These are phyloP conservation scores for Vitis riparia DNA, from an alignment of 164 flowering plant genomes.

Conservation along the genomic window DNA sequence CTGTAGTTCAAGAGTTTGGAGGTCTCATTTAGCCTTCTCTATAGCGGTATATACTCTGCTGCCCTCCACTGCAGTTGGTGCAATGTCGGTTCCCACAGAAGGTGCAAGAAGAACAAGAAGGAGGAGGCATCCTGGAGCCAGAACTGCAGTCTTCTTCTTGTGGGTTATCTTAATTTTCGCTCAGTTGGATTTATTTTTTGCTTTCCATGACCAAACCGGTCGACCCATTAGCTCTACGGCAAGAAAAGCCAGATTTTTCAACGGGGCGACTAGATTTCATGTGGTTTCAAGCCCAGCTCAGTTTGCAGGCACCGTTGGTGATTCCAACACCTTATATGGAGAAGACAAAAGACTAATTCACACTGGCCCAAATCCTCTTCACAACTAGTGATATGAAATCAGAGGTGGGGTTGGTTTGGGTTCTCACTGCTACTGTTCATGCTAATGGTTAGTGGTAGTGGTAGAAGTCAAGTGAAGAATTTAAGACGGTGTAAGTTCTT, in stretches of 20 bases:
- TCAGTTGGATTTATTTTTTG: conserved; percentile 9
- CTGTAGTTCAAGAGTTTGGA: no score
- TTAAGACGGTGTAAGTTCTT: conserved; percentile 3
- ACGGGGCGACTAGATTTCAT: conserved; percentile 14
- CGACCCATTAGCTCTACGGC: conserved; percentile 10
- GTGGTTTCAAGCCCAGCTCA: conserved; percentile 20
- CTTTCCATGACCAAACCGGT: not conserved
- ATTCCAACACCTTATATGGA: conserved; percentile 23
- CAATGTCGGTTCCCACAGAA: conserved; percentile 15
- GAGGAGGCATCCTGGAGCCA: conserved; percentile 8
- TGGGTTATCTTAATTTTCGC: conserved; percentile 37
- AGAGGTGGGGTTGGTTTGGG: not conserved
- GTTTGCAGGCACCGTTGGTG: conserved; percentile 5
- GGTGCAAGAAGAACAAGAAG: conserved; percentile 15
- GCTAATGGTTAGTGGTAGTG: not conserved
- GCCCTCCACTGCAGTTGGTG: not conserved
- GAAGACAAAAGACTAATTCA: conserved; percentile 65
- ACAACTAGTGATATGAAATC: conserved; percentile 35
- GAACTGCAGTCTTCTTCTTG: conserved; percentile 22
- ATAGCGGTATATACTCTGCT: not conserved
- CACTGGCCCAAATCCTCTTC: conserved; percentile 83
- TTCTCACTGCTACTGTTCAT: not conserved
- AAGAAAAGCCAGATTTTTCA: conserved; percentile 25
- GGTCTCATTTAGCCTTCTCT: no score
- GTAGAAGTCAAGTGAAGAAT: not conserved